These are phyloP conservation scores for Ophioceras dolichostomum DNA, from an alignment of 2,329 filamentous ascomycete species.

Conservation along the genomic window DNA sequence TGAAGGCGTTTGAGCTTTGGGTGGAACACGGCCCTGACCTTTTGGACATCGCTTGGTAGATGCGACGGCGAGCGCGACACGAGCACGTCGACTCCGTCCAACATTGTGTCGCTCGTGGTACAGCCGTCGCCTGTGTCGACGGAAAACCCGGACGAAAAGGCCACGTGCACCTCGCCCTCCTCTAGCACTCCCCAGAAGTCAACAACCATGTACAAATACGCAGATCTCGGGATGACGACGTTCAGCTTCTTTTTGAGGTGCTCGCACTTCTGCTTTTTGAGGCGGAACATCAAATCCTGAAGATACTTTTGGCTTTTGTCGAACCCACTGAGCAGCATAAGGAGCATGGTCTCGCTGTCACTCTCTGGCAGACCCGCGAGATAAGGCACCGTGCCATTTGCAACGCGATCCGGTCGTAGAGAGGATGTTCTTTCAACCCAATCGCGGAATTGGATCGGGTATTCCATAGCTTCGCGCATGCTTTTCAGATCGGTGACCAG, in stretches of 20 bases:
- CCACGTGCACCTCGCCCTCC: constrained; percentile 55
- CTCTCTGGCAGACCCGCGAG: constrained; percentile 35
- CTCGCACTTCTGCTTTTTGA: constrained; percentile 40
- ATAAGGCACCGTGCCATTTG: constrained; percentile 26
- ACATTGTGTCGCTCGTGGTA: constrained; percentile 37
- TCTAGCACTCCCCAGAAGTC: constrained; percentile 50
- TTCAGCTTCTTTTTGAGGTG: constrained; percentile 42
- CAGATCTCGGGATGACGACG: constrained; percentile 47
- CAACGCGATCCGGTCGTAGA: constrained; percentile 22
- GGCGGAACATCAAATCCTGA: constrained; percentile 28
- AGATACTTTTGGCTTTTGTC: constrained; percentile 32
- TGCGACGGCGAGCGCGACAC: constrained; percentile 60
- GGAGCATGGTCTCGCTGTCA: constrained; percentile 37
- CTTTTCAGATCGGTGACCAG: constrained; percentile 39
- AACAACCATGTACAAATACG: constrained; percentile 53
- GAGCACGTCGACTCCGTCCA: constrained; percentile 48
- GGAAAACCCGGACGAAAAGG: constrained; percentile 55
- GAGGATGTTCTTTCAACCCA: constrained; percentile 36
- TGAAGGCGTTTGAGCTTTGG: constrained; percentile 53
- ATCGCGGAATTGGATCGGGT: constrained; percentile 34
- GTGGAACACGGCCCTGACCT: constrained; percentile 45
- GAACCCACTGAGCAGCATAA: constrained; percentile 51
- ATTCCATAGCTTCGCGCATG: constrained; percentile 35
- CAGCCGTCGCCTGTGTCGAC: too few species aligned
- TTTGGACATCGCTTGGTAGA: constrained; percentile 61